Conservation (phyloP, 148 eudicot species). For the Camellia japonica region DNA sequence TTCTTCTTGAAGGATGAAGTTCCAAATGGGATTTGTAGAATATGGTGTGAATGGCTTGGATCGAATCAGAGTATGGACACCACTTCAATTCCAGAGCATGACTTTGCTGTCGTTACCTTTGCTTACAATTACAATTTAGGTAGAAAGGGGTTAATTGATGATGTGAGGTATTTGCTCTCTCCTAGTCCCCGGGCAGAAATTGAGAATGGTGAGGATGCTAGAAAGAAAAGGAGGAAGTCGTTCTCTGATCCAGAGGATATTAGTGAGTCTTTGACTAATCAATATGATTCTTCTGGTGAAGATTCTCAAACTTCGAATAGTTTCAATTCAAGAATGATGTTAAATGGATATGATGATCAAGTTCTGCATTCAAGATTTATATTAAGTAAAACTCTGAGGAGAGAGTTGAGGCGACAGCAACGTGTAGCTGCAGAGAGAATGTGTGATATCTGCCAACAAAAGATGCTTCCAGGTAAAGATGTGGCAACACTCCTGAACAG, state of each 20-base stretch:
- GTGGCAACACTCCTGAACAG: slow-evolving; percentile 74
- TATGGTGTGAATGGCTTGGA: slow-evolving; percentile 98
- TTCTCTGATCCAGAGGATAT: slow-evolving; percentile 67
- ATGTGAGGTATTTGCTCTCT: slow-evolving; percentile 44
- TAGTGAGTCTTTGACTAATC: slow-evolving; percentile 43
- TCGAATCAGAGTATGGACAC: slow-evolving; percentile 26
- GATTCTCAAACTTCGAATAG: slow-evolving; percentile 57
- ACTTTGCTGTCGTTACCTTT: slow-evolving; percentile 77
- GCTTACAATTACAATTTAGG: slow-evolving; percentile 67
- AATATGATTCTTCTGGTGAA: slow-evolving; percentile 61
- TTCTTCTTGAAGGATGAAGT: slow-evolving; percentile 42
- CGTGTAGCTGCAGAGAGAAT: slow-evolving; percentile 66
- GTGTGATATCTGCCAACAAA: slow-evolving; percentile 86
- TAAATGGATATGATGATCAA: slow-evolving; percentile 60
- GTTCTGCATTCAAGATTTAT: slow-evolving; percentile 48
- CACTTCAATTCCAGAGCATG: slow-evolving; percentile 36
- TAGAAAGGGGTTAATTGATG: slow-evolving; percentile 61
- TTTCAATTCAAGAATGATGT: slow-evolving; percentile 35
- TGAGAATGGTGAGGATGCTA: slow-evolving; percentile 31
- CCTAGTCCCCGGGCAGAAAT: slow-evolving; percentile 38
- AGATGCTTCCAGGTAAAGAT: slow-evolving; percentile 92
- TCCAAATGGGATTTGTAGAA: slow-evolving; percentile 32
- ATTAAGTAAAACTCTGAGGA: slow-evolving; percentile 55
- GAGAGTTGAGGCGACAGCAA: slow-evolving; percentile 59
- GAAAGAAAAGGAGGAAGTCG: slow-evolving; percentile 50